Evolutionary conservation across 345 rosid genomes (phyloP).

Genomic region (Linum lewisii): DNA sequence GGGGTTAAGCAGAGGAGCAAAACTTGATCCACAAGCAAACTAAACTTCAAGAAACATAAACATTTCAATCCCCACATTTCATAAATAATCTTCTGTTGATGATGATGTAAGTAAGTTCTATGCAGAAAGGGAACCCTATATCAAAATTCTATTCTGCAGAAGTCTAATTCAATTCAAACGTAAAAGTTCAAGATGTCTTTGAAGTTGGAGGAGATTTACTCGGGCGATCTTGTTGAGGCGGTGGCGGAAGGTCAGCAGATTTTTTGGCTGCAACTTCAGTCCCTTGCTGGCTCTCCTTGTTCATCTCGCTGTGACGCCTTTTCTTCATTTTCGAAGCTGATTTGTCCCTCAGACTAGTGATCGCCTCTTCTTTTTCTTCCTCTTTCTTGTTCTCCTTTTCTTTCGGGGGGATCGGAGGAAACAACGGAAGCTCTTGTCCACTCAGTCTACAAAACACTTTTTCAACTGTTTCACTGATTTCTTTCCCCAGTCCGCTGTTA

Average conservation of each 20-base stretch:
- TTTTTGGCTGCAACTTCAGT: neutral
- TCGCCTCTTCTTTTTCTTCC: constrained; percentile 23
- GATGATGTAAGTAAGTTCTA: neutral
- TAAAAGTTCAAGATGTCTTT: neutral
- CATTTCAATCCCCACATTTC: too few relatives aligned
- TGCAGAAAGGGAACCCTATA: neutral
- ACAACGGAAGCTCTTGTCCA: constrained; percentile 66
- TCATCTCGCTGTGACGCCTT: constrained; percentile 41
- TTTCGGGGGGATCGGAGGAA: constrained; percentile 29
- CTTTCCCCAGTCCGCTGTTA: constrained; percentile 63
- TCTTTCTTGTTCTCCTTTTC: constrained; percentile 24
- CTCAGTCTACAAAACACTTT: constrained; percentile 67
- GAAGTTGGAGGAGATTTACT: constrained; percentile 2
- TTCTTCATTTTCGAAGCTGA: constrained; percentile 46
- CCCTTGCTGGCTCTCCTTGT: constrained; percentile 16
- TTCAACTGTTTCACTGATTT: constrained; percentile 45
- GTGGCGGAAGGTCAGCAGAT: neutral
- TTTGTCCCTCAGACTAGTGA: constrained; percentile 26
- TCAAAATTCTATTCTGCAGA: neutral
- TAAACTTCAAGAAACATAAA: too few relatives aligned
- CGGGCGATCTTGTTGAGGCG: neutral
- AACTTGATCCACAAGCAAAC: too few relatives aligned
- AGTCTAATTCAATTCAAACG: neutral
- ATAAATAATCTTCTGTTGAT: too few relatives aligned
- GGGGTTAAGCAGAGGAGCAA: too few relatives aligned